Base-by-base conservation (phyloP, 2,329 filamentous ascomycete genomes). In the Capronia americana region DNA sequence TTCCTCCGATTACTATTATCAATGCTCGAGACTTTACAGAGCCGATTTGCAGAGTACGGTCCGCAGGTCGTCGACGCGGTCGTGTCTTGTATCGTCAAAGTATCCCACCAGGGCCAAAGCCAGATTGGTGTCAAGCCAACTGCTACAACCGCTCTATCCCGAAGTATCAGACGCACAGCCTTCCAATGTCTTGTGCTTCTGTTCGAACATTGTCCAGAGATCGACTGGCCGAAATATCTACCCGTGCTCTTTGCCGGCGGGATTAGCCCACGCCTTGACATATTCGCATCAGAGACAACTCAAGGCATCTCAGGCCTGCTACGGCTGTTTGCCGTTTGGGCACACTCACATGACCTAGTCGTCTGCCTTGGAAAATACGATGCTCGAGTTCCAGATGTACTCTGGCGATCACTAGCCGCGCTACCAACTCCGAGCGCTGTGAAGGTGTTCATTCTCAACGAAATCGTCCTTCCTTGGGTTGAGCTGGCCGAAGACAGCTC, bases 281-380 rank as follows among this genome's bases (percentile, higher is more conserved):
- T 91, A 64, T 86, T 99, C 61, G 87, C 93, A 0, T 83, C 86
- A 4, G 95, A 99, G 79, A 97, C 92, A 51, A 91, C 92, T 0
- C 93, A 99, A 75, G 92, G 92, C 14, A 84, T 97, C 7, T 98
- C 95, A 2, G 91, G 90, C 17, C 86, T 93, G 48, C 85, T 97
- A 68, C 89, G 90, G 69, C 82, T 99, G 4, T 88, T 99, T 69
- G 88, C 87, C 3, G 91, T 90, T 1, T 97, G 94, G 91, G 89
- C 92, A 3, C 85, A 86, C 65, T 84, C 90, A 24, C 83, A 87
- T 0, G 85, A 83, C 67, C 89, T 88, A 0, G 88, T 89, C 0
- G 75, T 88, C 6, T 92, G 95, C 72, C 83, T 99, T 7, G 86
- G 90, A 12, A 77, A 85, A 7, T 85, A 88, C 65, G 85, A 88